Base-by-base conservation (phyloP, 2,329 filamentous ascomycete genomes). In the Cladophialophora exuberans region DNA sequence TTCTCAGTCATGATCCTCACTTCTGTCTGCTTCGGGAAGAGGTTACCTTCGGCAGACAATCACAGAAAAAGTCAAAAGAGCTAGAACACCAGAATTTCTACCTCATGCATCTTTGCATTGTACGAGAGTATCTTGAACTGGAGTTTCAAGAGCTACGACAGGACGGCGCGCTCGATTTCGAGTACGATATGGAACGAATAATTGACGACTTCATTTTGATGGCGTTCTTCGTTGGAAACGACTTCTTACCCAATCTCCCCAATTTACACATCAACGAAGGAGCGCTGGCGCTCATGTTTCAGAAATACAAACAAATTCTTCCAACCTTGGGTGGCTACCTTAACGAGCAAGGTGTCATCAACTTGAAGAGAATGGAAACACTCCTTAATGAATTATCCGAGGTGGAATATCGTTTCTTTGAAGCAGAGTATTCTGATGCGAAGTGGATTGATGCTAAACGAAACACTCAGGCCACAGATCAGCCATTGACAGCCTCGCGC, bases 191-290 rank as follows among this genome's bases (percentile, higher is more conserved):
- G 81, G 94, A 99, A 77, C 85, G 88, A 61, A 85, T 99, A 68
- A 97, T 99, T 75, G 94, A 99, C 71, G 94, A 99, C 78, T 99
- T 99, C 73, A 97, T 99, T 70, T 83, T 99, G 58, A 97, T 99
- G 91, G 93, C 92, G 43, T 99, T 99, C 77, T 99, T 99, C 72
- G 90, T 99, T 66, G 94, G 94, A 70, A 99, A 99, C 73, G 94
- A 99, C 82, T 99, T 99, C 76, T 82, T 99, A 72, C 94, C 94
- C 2, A 97, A 99, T 73, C 80, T 99, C 55, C 95, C 95, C 4
- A 90, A 95, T 68, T 76, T 99, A 62, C 94, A 99, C 73, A 99
- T 99, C 74, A 99, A 99, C 73, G 95, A 99, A 73, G 95, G 94
- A 62, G 94, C 95, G 18, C 77, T 99, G 72, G 90, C 93, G 20